Evolutionary conservation across 192 early-diverging fungal species (phyloP).

Genomic region (Gigaspora rosea): DNA sequence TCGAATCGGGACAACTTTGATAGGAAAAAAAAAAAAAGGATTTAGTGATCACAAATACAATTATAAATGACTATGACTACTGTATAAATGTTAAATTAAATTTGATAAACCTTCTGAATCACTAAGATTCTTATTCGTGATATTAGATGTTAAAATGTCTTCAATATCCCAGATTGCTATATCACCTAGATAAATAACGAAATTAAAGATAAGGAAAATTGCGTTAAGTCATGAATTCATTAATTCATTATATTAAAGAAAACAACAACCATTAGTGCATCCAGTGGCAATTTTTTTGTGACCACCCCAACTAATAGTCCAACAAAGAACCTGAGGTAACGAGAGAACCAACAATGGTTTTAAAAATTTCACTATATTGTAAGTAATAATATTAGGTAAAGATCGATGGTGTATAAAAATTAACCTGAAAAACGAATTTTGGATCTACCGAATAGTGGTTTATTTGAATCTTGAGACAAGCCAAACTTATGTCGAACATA

Average conservation of each 20-base stretch:
- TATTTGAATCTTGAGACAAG: conserved; percentile 2
- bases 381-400: neutral
- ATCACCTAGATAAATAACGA: neutral
- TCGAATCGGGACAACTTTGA: neutral
- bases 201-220: too few relatives aligned
- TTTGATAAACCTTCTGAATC: neutral
- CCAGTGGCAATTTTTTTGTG: conserved; percentile 25
- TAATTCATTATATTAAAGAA: too few relatives aligned
- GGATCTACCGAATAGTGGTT: conserved; percentile 7
- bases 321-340: conserved; percentile 19
- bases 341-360: conserved; percentile 13
- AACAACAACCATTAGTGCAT: conserved; percentile 24
- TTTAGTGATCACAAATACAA: neutral
- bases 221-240: too few relatives aligned
- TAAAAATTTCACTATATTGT: conserved; percentile 22
- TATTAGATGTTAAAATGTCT: conserved; percentile 8
- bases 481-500: conserved; percentile 8
- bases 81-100: neutral
- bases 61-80: neutral
- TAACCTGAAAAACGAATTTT: neutral
- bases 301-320: conserved; percentile 32
- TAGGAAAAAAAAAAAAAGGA: neutral
- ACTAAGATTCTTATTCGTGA: neutral
- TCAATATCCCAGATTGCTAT: conserved; percentile 26
- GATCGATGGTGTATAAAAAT: neutral